These are phyloP conservation scores for Apiotrichum siamense DNA, from an alignment of 1,284 basidiomycete genomes.

Conservation along the genomic window DNA sequence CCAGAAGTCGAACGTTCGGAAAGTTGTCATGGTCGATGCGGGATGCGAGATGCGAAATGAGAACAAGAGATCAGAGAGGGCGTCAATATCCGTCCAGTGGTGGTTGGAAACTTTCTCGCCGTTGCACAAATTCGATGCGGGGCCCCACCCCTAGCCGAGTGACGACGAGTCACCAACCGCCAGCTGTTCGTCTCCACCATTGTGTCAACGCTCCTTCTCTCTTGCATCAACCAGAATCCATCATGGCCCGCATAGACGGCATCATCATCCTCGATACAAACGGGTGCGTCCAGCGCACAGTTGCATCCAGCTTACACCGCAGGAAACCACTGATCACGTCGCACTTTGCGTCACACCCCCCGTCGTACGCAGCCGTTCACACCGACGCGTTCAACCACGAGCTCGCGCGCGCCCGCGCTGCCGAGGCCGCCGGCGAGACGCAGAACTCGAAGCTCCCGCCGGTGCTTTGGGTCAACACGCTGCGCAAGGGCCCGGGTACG, in stretches of 20 bases:
- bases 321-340: slow-evolving; percentile 87
- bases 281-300: slow-evolving; percentile 55
- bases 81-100: neutral
- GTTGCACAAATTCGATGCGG: no score
- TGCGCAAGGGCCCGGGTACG: slow-evolving; percentile 12
- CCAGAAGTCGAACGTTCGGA: slow-evolving; percentile 36
- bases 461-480: slow-evolving; percentile 41
- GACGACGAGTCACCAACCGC: neutral
- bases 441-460: slow-evolving; percentile 26
- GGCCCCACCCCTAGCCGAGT: no score
- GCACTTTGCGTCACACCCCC: slow-evolving; percentile 71
- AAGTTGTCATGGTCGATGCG: slow-evolving; percentile 11
- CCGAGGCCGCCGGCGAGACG: slow-evolving; percentile 16
- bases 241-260: slow-evolving; percentile 63
- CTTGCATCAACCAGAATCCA: neutral
- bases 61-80: neutral
- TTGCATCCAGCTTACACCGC: neutral
- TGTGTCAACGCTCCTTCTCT: no score
- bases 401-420: slow-evolving; percentile 51
- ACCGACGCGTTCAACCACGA: slow-evolving; percentile 78
- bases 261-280: slow-evolving; percentile 77
- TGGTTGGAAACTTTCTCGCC: no score
- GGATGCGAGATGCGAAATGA: slow-evolving; percentile 1
- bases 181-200: neutral
- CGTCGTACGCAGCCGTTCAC: slow-evolving; percentile 75